Conservation (phyloP, 495 filamentous ascomycete species). For the Penicillium egyptiacum region DNA sequence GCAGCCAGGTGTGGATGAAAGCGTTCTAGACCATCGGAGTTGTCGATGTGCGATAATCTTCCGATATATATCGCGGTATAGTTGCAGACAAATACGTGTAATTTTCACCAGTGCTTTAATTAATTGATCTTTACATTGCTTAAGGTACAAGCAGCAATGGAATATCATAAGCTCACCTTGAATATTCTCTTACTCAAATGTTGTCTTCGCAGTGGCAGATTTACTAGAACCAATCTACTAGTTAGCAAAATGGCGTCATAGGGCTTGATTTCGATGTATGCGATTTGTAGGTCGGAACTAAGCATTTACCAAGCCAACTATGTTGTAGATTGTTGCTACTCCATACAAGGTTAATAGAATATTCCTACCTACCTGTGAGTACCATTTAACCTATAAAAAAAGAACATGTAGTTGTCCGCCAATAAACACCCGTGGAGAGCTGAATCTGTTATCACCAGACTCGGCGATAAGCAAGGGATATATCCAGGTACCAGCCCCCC, state of each 20-base stretch:
- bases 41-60: background rate
- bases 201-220: background rate
- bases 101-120: background rate
- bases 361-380: background rate
- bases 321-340: background rate
- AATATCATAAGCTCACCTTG: background rate
- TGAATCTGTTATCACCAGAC: constrained; percentile 18
- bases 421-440: too few relatives aligned
- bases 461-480: constrained; percentile 26
- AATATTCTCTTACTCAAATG: background rate
- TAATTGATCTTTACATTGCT: background rate
- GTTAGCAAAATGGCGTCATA: background rate
- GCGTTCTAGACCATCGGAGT: too few relatives aligned
- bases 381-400: background rate
- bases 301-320: background rate
- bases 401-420: background rate
- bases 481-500: constrained; percentile 15
- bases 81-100: background rate
- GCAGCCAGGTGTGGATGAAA: too few relatives aligned
- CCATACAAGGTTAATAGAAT: background rate
- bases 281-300: background rate
- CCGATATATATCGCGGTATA: background rate
- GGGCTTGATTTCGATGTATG: background rate
- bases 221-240: background rate
- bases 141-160: background rate